phyloP scores from a whole-genome alignment of 129 eudicot genomes.

The Flaveria sonorensis region DNA sequence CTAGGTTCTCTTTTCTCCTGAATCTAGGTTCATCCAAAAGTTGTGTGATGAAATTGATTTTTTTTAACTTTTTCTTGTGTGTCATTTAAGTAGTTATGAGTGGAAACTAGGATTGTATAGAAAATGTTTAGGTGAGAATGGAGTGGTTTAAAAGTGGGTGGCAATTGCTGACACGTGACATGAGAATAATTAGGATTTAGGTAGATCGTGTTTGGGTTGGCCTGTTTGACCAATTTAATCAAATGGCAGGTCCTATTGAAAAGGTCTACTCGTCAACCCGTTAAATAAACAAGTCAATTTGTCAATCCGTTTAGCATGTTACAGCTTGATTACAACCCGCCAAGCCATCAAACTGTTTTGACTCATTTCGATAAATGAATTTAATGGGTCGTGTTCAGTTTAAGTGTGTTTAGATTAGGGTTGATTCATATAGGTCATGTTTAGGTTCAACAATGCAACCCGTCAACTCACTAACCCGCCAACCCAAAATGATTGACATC shows the following conservation, averaged over 20 bases:
- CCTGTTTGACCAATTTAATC: not conserved
- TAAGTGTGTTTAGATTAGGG: not conserved
- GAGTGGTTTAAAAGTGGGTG: constrained; percentile 3
- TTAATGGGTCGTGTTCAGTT: not conserved
- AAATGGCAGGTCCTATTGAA: not conserved
- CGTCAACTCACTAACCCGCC: not conserved
- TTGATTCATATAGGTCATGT: not conserved
- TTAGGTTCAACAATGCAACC: not conserved
- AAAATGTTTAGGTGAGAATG: constrained; percentile 4
- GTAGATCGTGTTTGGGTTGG: not conserved
- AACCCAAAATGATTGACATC: not conserved
- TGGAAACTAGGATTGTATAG: not conserved
- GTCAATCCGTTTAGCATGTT: not conserved
- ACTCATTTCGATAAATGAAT: not conserved
- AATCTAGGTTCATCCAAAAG: constrained; percentile 1
- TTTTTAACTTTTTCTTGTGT: no score
- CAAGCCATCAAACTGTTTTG: not conserved
- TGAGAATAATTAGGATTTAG: not conserved
- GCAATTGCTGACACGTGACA: not conserved
- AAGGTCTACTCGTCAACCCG: not conserved
- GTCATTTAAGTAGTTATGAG: constrained; percentile 5
- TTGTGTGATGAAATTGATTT: not conserved
- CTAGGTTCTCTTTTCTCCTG: constrained; percentile 14
- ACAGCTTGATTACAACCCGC: not conserved
- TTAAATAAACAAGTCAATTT: not conserved